Percentiles rank a stretch among this genome's conserved stretches.
phyloP scores from a whole-genome alignment of 2,329 filamentous ascomycete species.

The Neophaeococcomyces mojaviensis region DNA sequence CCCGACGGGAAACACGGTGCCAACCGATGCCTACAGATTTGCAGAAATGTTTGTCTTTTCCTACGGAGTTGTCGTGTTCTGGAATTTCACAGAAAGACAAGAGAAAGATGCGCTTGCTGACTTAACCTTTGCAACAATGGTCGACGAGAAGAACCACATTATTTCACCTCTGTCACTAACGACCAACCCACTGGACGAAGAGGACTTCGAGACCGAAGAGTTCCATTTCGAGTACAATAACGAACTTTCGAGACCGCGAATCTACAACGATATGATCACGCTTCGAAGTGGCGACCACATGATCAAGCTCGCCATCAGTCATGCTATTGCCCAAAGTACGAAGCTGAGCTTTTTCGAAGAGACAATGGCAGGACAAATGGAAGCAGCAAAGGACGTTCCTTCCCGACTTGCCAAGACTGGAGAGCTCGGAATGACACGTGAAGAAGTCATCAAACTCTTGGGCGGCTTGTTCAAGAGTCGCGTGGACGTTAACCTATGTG shows the following conservation, averaged over 20 bases:
- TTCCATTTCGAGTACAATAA: constrained; percentile 97
- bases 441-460: constrained; percentile 86
- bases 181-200: constrained; percentile 71
- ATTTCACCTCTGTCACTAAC: constrained; percentile 54
- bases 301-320: constrained; percentile 61
- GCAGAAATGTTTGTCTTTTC: constrained; percentile 97
- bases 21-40: constrained; percentile 66
- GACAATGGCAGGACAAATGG: constrained; percentile 89
- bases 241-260: constrained; percentile 74
- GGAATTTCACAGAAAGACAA: constrained; percentile 95
- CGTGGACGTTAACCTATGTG: constrained; percentile 96
- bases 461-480: constrained; percentile 86
- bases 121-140: constrained; percentile 61
- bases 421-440: constrained; percentile 80
- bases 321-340: constrained; percentile 94
- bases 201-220: constrained; percentile 93
- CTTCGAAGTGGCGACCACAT: constrained; percentile 91
- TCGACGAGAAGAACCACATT: constrained; percentile 24
- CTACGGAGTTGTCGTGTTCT: constrained; percentile 96
- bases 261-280: constrained; percentile 99
- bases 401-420: constrained; percentile 83
- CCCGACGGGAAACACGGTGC: constrained; percentile 46
- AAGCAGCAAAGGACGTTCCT: constrained; percentile 83
- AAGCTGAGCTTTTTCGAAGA: constrained; percentile 96
- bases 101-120: constrained; percentile 96